These are phyloP conservation scores for Kluyveromyces sp. DNA, from an alignment of 1,139 yeast genomes.

Conservation along the genomic window DNA sequence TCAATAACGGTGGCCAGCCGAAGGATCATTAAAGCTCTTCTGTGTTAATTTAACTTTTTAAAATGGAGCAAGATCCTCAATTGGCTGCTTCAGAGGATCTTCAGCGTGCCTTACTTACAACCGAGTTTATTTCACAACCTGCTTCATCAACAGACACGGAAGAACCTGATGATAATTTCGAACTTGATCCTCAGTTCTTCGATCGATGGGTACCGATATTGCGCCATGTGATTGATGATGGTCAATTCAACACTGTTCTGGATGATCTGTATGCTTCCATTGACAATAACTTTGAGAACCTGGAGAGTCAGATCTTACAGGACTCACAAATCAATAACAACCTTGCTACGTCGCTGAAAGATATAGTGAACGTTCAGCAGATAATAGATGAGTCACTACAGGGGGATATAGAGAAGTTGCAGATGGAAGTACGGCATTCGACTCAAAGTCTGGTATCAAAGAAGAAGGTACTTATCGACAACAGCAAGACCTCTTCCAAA, in stretches of 20 bases:
- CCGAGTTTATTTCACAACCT: slow-evolving; percentile 8
- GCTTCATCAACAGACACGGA: neutral
- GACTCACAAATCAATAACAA: slow-evolving; percentile 31
- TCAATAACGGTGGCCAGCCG: no score
- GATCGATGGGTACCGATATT: slow-evolving; percentile 32
- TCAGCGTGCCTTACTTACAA: slow-evolving; percentile 24
- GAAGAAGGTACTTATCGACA: slow-evolving; percentile 47
- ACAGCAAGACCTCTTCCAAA: slow-evolving; percentile 52
- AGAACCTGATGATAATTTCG: slow-evolving; percentile 20
- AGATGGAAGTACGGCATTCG: slow-evolving; percentile 51
- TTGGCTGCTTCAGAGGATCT: slow-evolving; percentile 24
- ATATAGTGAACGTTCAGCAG: slow-evolving; percentile 26
- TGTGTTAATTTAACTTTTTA: no score
- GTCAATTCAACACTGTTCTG: slow-evolving; percentile 18
- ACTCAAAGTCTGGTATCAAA: slow-evolving; percentile 56
- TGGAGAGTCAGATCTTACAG: slow-evolving; percentile 30
- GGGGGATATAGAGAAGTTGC: slow-evolving; percentile 21
- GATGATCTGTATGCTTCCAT: slow-evolving; percentile 29
- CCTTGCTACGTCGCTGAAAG: slow-evolving; percentile 26
- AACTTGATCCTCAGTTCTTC: slow-evolving; percentile 25
- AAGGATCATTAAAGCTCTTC: no score
- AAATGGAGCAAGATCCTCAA: slow-evolving; percentile 27
- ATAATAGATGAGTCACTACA: slow-evolving; percentile 23
- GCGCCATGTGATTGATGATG: slow-evolving; percentile 25
- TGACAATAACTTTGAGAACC: slow-evolving; percentile 30